Base-by-base conservation (phyloP, 129 eudicot genomes). In the Deinandra increscens region DNA sequence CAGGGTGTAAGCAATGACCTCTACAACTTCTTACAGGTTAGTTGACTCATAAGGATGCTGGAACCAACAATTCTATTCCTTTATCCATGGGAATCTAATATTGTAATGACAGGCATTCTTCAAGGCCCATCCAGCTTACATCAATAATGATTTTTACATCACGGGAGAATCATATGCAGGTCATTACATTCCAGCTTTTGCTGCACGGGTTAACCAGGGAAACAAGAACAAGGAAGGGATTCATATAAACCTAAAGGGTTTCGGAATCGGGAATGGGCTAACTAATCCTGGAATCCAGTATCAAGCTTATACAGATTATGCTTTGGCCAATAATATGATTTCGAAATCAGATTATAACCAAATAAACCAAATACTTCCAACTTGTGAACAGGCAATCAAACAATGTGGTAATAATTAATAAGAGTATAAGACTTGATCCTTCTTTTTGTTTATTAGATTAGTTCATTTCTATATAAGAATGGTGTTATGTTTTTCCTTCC, bases 21-120 rank as follows among this genome's bases (percentile, higher is more conserved):
- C n/a, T 87, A 82, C 58, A 85, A 84, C 81, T 90, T 90, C 81
- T 42, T 90, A 74, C 95, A 87, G 97, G 97, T 84, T 15, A n/a
- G 79, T 64, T 56, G 61, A 43, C 63, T 20, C 26, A 3, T 19
- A 23, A 14, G 14, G 11, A 22, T 11, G 8, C 31, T 22, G 53
- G 17, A 64, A 64, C 42, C 13, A n/a, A 29, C 5, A 7, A 22
- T 46, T 43, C 37, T 23, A 14, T 44, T 43, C 50, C 36, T 64
- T 64, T 31, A 41, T 64, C n/a, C 53, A 43, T 13, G 36, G 69
- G 70, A 65, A 44, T 65, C 56, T 65, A 65, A 65, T 41, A 20
- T 26, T 44, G 70, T 7, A 36, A 79, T 66, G 5, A 6, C 65
- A 89, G 97, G 97, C 85, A 11, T 90, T 90, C 70, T 84, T 81